These are phyloP conservation scores for Saccharomycopsis sp. DNA, from an alignment of 805 yeast species.

Conservation along the genomic window DNA sequence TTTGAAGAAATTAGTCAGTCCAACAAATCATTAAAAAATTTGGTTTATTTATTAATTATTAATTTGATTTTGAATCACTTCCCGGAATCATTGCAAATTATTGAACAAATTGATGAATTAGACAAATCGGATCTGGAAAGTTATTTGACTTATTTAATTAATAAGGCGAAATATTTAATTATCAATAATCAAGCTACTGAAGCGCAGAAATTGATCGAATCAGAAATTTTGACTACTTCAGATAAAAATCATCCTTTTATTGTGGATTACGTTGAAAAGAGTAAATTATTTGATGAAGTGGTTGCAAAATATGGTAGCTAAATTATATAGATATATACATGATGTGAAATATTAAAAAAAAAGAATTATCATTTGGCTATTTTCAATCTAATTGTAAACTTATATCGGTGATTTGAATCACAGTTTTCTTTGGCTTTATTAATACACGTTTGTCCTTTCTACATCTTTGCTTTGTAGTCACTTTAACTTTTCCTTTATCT, in stretches of 20 bases:
- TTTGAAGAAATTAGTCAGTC: slow-evolving; percentile 75
- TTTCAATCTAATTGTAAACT: slow-evolving; percentile 33
- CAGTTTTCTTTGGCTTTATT: slow-evolving; percentile 68
- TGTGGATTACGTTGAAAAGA: slow-evolving; percentile 54
- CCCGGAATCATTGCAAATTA: slow-evolving; percentile 73
- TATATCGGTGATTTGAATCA: slow-evolving; percentile 69
- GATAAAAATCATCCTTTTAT: slow-evolving; percentile 43
- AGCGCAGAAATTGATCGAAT: slow-evolving; percentile 35
- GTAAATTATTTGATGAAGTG: slow-evolving; percentile 63
- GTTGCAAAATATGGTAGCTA: slow-evolving; percentile 35
- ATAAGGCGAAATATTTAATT: slow-evolving; percentile 58
- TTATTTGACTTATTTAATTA: slow-evolving; percentile 44
- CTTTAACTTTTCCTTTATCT: slow-evolving; percentile 65
- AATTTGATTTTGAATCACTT: slow-evolving; percentile 73
- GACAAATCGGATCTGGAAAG: no score
- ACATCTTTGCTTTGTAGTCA: slow-evolving; percentile 72
- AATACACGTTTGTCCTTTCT: slow-evolving; percentile 64
- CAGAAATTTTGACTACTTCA: slow-evolving; percentile 42
- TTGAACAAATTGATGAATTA: slow-evolving; percentile 29
- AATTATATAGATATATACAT: background rate
- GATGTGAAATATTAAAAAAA: background rate
- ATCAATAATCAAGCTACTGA: slow-evolving; percentile 37
- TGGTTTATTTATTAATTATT: slow-evolving; percentile 61
- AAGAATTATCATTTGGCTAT: background rate
- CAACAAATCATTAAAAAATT: slow-evolving; percentile 38